These are phyloP conservation scores for Linderniella brevidens DNA, from an alignment of 257 asterid species.

Conservation along the genomic window DNA sequence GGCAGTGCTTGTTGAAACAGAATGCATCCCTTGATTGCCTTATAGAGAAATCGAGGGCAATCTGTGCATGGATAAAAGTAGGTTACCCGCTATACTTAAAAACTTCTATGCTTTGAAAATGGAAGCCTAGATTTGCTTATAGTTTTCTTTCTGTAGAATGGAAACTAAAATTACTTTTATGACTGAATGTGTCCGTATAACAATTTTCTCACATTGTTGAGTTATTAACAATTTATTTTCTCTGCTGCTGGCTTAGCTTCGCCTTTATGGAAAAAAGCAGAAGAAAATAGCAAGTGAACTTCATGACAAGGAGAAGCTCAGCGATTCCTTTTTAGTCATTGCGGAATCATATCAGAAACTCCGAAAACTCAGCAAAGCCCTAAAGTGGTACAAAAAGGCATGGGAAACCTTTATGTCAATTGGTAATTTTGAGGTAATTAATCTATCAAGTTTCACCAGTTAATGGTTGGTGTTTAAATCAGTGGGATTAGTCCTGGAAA, in stretches of 20 bases:
- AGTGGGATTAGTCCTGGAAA: background rate
- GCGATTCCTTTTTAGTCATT: conserved; percentile 64
- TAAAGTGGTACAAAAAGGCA: conserved; percentile 66
- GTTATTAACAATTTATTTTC: conserved; percentile 13
- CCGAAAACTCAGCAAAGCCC: conserved; percentile 50
- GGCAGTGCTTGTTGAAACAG: conserved; percentile 59
- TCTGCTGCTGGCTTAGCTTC: conserved; percentile 35
- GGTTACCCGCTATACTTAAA: background rate
- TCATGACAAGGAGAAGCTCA: conserved; percentile 68
- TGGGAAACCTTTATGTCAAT: conserved; percentile 51
- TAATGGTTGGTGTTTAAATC: background rate
- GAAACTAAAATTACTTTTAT: background rate
- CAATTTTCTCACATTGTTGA: conserved; percentile 4
- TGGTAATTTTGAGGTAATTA: conserved; percentile 81
- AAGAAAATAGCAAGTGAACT: conserved; percentile 49
- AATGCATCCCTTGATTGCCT: conserved; percentile 47
- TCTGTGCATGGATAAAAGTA: conserved; percentile 65
- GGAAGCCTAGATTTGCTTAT: conserved; percentile 9
- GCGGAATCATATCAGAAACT: conserved; percentile 85
- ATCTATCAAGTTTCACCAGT: conserved; percentile 1
- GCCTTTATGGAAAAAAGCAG: conserved; percentile 57
- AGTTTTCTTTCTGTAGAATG: conserved; percentile 3
- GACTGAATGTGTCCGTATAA: background rate
- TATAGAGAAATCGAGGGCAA: conserved; percentile 60
- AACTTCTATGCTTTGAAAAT: background rate